These are phyloP conservation scores for Mycena floridula DNA, from an alignment of 768 basidiomycete species.

Conservation along the genomic window DNA sequence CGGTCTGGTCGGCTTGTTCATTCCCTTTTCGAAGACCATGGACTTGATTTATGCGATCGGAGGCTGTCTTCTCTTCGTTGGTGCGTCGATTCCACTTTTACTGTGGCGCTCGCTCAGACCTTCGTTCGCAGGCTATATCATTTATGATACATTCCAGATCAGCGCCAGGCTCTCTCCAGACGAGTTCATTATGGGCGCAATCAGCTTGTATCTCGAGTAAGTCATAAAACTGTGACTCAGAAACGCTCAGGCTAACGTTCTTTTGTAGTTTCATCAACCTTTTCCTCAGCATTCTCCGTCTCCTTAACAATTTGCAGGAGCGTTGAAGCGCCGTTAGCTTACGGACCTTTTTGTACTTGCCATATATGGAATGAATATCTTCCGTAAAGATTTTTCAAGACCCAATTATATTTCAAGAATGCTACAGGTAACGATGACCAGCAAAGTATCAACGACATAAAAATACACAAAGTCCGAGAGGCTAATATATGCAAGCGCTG, in stretches of 20 bases:
- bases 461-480: background rate
- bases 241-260: constrained; percentile 2
- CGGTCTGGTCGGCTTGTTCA: constrained; percentile 75
- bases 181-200: constrained; percentile 86
- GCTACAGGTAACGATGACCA: background rate
- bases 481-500: too few relatives aligned
- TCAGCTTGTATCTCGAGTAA: constrained; percentile 92
- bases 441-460: background rate
- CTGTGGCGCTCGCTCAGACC: too few relatives aligned
- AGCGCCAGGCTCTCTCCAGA: constrained; percentile 86
- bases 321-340: too few relatives aligned
- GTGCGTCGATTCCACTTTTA: too few relatives aligned
- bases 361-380: too few relatives aligned
- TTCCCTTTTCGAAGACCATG: constrained; percentile 79
- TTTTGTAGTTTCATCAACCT: constrained; percentile 78
- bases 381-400: background rate
- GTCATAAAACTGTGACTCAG: constrained; percentile 22
- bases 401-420: background rate
- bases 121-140: constrained; percentile 86
- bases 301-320: constrained; percentile 60
- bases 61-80: constrained; percentile 78
- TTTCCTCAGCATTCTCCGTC: constrained; percentile 82
- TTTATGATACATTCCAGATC: constrained; percentile 89
- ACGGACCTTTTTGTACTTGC: too few relatives aligned
- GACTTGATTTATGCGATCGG: constrained; percentile 78